Evolutionary conservation across 73 alveolate genomes (phyloP).

Genomic region (Tetrahymena elliotti): DNA sequence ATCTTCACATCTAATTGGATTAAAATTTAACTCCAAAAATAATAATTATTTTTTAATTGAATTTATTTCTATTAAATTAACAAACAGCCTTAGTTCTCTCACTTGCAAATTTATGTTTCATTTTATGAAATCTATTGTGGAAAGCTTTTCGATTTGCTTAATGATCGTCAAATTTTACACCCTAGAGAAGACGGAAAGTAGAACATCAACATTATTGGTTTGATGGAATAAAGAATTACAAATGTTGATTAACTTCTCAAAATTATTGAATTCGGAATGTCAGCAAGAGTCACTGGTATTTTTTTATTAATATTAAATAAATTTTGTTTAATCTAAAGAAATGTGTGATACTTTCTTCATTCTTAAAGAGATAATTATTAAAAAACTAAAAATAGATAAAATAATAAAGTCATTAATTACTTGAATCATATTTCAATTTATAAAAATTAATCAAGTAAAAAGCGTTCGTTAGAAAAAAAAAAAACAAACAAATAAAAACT

Average conservation of each 20-base stretch:
- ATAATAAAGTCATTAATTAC: not conserved
- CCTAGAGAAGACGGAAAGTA: conserved; percentile 99
- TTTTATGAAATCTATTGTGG: conserved; percentile 99
- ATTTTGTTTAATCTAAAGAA: too few species aligned
- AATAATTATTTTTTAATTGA: too few species aligned
- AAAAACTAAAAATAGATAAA: not conserved
- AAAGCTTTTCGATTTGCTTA: conserved; percentile 94
- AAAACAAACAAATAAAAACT: not conserved
- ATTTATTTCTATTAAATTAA: not conserved
- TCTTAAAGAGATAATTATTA: too few species aligned
- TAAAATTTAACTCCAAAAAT: too few species aligned
- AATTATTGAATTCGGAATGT: conserved; percentile 68
- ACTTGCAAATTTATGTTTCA: conserved; percentile 76
- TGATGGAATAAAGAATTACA: conserved; percentile 65
- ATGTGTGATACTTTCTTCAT: too few species aligned
- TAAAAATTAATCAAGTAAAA: not conserved
- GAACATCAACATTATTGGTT: conserved; percentile 94
- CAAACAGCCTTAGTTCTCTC: conserved; percentile 35
- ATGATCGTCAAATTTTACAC: conserved; percentile 77
- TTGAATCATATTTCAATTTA: not conserved
- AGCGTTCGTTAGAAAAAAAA: too few species aligned
- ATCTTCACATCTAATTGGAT: too few species aligned
- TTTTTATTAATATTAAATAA: not conserved
- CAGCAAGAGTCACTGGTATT: conserved; percentile 66
- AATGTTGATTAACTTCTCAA: conserved; percentile 64